Conservation (phyloP, 768 basidiomycete species). For the Galerina sulciceps region DNA sequence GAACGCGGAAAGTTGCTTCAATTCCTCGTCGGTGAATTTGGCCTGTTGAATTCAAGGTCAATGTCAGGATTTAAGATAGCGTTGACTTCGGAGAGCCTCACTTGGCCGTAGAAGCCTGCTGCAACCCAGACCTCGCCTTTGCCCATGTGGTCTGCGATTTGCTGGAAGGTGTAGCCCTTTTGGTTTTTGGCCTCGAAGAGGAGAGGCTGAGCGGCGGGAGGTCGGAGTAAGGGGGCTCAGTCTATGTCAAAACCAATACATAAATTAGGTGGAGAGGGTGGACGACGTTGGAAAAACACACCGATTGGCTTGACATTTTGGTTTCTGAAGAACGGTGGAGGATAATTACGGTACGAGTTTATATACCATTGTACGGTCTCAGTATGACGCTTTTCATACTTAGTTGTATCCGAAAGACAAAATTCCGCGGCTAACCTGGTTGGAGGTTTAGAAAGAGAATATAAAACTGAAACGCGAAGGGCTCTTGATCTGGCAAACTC, state of each 20-base stretch:
- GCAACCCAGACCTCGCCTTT: constrained; percentile 86
- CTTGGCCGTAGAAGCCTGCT: constrained; percentile 82
- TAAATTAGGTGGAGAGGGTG: neutral
- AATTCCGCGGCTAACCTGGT: too few relatives aligned
- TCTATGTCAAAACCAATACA: constrained; percentile 44
- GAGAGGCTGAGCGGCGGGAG: constrained; percentile 51
- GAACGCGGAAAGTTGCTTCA: constrained; percentile 52
- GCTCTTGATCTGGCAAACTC: too few relatives aligned
- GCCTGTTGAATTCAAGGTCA: constrained; percentile 47
- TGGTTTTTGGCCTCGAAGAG: constrained; percentile 71
- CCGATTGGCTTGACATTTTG: too few relatives aligned
- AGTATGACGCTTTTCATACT: too few relatives aligned
- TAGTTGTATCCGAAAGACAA: too few relatives aligned
- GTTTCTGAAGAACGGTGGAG: too few relatives aligned
- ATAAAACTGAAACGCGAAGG: too few relatives aligned
- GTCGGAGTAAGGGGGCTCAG: constrained; percentile 47
- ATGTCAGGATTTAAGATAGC: neutral
- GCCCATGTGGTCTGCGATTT: constrained; percentile 65
- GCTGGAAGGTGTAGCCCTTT: constrained; percentile 75
- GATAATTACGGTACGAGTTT: too few relatives aligned
- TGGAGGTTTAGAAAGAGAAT: too few relatives aligned
- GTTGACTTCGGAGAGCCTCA: constrained; percentile 27
- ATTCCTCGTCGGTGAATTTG: constrained; percentile 65
- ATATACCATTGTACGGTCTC: too few relatives aligned
- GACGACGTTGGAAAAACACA: too few relatives aligned